Conservation (phyloP, 148 eudicot genomes). For the Rhododendron vialii region DNA sequence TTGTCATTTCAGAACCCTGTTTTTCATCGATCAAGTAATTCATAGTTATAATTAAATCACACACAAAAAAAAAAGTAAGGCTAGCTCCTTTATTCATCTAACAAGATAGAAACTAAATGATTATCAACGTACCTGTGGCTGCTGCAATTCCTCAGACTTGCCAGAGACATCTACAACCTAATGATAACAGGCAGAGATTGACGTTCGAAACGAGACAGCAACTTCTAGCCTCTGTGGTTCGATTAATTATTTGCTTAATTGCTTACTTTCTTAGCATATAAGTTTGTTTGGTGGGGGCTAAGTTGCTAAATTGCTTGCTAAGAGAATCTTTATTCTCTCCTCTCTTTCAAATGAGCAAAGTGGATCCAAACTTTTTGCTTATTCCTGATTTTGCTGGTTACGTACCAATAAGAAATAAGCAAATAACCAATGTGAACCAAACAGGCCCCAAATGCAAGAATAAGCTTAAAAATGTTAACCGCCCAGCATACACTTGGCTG, state of each 20-base stretch:
- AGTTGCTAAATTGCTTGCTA: neutral
- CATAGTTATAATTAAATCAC: neutral
- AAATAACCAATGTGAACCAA: neutral
- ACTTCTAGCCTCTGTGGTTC: neutral
- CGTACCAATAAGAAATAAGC: neutral
- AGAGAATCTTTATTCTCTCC: neutral
- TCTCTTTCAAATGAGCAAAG: neutral
- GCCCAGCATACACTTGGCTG: neutral
- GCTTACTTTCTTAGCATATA: neutral
- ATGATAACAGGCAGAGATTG: neutral
- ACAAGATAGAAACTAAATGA: neutral
- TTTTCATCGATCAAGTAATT: neutral
- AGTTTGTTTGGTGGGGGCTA: neutral
- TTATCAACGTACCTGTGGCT: neutral
- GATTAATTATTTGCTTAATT: neutral
- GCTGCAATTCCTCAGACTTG: conserved; percentile 11
- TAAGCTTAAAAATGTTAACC: neutral
- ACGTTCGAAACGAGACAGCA: neutral
- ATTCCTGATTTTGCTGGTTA: neutral
- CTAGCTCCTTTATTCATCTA: neutral
- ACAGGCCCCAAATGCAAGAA: neutral
- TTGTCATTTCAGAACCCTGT: conserved; percentile 5
- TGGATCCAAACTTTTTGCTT: neutral
- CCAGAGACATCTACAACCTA: conserved; percentile 13
- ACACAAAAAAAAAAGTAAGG: neutral